Conservation (phyloP, 2,329 filamentous ascomycete genomes). For the Parafenestella ontariensis region DNA sequence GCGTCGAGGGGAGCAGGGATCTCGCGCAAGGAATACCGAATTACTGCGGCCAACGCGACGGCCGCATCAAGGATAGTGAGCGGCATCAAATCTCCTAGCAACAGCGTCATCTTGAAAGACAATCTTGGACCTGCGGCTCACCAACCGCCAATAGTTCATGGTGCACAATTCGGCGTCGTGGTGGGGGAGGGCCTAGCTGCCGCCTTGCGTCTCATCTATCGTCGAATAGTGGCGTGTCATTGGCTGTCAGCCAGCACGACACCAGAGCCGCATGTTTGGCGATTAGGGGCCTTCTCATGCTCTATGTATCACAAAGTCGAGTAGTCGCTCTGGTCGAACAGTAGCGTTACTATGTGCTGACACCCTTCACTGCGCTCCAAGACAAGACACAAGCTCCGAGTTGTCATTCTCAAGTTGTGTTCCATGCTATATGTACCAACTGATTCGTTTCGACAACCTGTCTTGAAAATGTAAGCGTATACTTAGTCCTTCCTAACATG, state of each 20-base stretch:
- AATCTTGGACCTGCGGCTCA: neutral
- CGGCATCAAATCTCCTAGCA: neutral
- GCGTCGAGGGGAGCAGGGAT: conserved; percentile 25
- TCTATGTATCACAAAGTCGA: neutral
- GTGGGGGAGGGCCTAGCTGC: conserved; percentile 10
- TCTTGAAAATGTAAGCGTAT: too few relatives aligned
- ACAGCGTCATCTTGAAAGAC: neutral
- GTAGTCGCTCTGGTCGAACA: neutral
- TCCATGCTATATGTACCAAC: too few relatives aligned
- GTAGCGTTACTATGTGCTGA: neutral
- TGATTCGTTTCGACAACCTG: too few relatives aligned
- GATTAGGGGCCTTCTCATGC: conserved; percentile 1
- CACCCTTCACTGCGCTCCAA: neutral
- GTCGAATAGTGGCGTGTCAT: conserved; percentile 7
- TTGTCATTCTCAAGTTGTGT: neutral
- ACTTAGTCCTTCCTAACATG: too few relatives aligned
- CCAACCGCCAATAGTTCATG: neutral
- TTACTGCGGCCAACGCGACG: neutral
- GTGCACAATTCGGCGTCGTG: conserved; percentile 4
- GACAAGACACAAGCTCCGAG: neutral
- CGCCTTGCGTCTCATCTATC: conserved; percentile 16
- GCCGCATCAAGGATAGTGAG: neutral
- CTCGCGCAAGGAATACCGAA: conserved; percentile 1
- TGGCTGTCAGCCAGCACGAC: conserved; percentile 9
- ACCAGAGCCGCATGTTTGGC: conserved; percentile 9